Evolutionary conservation across 345 rosid genomes (phyloP).

Genomic region (Gynandropsis gynandra): DNA sequence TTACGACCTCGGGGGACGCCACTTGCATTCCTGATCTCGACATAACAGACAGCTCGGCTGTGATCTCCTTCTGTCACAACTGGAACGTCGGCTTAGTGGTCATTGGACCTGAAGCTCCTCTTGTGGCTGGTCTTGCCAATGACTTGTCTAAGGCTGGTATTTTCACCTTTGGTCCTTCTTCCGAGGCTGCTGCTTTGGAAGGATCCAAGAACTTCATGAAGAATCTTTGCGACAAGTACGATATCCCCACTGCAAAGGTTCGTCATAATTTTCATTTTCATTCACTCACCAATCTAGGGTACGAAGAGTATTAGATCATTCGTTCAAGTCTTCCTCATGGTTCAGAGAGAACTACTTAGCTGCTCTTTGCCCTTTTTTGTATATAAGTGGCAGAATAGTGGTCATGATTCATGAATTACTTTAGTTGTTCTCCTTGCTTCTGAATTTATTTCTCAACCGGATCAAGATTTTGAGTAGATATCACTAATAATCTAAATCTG

Average conservation of each 20-base stretch:
- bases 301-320: too few species aligned
- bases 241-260: conserved; percentile 96
- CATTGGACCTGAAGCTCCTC: conserved; percentile 92
- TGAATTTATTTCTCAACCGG: background rate
- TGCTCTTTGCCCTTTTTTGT: too few species aligned
- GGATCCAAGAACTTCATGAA: conserved; percentile 97
- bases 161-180: conserved; percentile 87
- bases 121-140: conserved; percentile 84
- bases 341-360: background rate
- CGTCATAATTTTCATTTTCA: background rate
- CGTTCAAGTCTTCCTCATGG: background rate
- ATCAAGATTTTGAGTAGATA: background rate
- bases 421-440: too few species aligned
- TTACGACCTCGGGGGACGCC: conserved; percentile 71
- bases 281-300: background rate
- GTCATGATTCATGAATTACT: too few species aligned
- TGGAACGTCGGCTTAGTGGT: conserved; percentile 71
- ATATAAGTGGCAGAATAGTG: too few species aligned
- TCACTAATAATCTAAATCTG: background rate
- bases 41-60: conserved; percentile 52
- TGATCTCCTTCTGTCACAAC: conserved; percentile 59
- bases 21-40: conserved; percentile 70
- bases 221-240: conserved; percentile 73
- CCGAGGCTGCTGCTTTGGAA: conserved; percentile 94
- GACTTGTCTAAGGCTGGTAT: conserved; percentile 59